Percentiles rank a stretch among this genome's conserved stretches.
Evolutionary conservation across 2,329 filamentous ascomycete species (phyloP).

Genomic region (Myriosclerotinia scirpicola): DNA sequence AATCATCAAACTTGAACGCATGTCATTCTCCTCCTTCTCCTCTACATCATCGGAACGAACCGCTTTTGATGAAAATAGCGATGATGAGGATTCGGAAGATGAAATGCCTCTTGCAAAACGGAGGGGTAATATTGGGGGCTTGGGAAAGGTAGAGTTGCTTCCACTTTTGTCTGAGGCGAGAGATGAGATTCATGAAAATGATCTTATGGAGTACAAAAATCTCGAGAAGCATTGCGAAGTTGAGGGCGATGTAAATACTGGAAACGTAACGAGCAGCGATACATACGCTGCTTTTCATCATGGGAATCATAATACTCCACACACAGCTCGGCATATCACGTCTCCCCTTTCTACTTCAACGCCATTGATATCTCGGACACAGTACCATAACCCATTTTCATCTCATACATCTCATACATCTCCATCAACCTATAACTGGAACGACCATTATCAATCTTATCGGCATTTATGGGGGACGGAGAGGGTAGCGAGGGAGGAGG

Average conservation of each 20-base stretch:
- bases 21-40: background rate
- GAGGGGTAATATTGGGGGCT: background rate
- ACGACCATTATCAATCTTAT: background rate
- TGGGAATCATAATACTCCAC: no score
- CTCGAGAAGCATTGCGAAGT: no score
- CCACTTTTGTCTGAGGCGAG: no score
- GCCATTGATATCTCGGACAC: no score
- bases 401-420: background rate
- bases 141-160: background rate
- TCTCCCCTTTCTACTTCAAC: no score
- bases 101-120: constrained; percentile 35
- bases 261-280: no score
- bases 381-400: background rate
- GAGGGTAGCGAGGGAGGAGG: background rate
- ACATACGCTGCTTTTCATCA: no score
- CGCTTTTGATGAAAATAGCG: background rate
- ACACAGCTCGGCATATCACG: no score
- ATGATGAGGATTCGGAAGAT: constrained; percentile 30
- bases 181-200: no score
- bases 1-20: background rate
- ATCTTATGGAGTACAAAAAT: no score
- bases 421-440: background rate
- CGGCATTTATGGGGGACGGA: background rate
- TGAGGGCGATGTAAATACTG: no score
- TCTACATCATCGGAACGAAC: background rate